Evolutionary conservation across 2,329 filamentous ascomycete genomes (phyloP).

Genomic region (Talaromyces rugulosus): DNA sequence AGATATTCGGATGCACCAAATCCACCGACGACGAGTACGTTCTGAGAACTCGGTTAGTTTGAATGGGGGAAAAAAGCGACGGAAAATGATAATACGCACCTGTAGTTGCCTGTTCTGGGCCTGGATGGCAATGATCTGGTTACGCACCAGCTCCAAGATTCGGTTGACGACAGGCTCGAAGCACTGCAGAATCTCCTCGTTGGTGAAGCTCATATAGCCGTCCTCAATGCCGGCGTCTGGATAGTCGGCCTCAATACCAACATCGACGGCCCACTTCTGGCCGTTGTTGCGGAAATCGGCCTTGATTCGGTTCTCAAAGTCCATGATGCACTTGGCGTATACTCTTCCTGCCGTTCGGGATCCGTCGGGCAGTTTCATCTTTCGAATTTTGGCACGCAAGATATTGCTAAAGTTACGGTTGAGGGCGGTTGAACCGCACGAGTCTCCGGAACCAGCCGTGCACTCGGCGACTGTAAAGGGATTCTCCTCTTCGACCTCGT

Average conservation of each 20-base stretch:
- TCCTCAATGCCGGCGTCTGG: conserved; percentile 97
- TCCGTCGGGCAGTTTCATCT: conserved; percentile 97
- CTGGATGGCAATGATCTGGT: conserved; percentile 98
- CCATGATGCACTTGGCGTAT: conserved; percentile 99
- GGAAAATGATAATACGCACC: conserved; percentile 36
- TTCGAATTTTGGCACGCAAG: conserved; percentile 91
- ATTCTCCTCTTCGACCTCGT: conserved; percentile 96
- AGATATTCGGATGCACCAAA: conserved; percentile 98
- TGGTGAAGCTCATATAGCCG: conserved; percentile 99
- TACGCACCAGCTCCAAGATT: conserved; percentile 90
- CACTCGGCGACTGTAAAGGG: conserved; percentile 97
- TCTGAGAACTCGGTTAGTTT: conserved; percentile 43
- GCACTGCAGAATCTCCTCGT: conserved; percentile 97
- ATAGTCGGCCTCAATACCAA: conserved; percentile 97
- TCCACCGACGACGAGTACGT: conserved; percentile 93
- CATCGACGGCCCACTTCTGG: conserved; percentile 98
- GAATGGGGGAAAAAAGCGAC: background rate
- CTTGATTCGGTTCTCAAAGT: conserved; percentile 99
- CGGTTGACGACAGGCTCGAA: conserved; percentile 98
- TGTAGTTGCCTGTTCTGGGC: conserved; percentile 91
- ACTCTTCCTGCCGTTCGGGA: conserved; percentile 97
- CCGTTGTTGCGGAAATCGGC: conserved; percentile 99
- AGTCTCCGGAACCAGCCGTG: conserved; percentile 94
- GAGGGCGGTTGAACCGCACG: conserved; percentile 94
- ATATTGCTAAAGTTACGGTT: conserved; percentile 99